Percentiles rank a stretch among this genome's conserved stretches.
Conservation (phyloP, 202 grass and related monocot genomes). For the Schoenoplectus triqueter region DNA sequence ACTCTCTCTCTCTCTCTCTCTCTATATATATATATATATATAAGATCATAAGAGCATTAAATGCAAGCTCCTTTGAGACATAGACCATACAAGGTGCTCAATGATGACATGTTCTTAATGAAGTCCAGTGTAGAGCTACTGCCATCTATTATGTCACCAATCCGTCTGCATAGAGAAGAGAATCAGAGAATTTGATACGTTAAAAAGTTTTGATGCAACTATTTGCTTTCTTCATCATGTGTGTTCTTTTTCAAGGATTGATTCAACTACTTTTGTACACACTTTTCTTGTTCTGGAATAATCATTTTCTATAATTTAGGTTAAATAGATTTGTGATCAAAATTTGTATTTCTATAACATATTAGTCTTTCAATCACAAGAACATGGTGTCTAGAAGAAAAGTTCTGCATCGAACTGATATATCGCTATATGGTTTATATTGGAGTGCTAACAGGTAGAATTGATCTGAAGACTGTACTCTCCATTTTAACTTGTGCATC, state of each 20-base stretch:
- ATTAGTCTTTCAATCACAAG: too few species aligned
- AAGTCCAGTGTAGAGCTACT: constrained; percentile 74
- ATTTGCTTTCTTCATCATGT: not conserved
- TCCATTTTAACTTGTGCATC: not conserved
- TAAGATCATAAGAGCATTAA: constrained; percentile 7
- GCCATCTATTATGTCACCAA: constrained; percentile 89
- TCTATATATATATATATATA: too few species aligned
- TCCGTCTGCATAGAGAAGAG: constrained; percentile 51
- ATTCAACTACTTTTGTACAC: too few species aligned
- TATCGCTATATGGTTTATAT: too few species aligned
- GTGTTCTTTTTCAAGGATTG: not conserved
- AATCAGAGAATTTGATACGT: constrained; percentile 36
- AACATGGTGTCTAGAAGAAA: too few species aligned
- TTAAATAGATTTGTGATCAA: too few species aligned
- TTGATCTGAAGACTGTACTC: not conserved
- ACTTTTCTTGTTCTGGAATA: too few species aligned
- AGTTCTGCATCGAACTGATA: too few species aligned
- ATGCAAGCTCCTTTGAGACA: constrained; percentile 6
- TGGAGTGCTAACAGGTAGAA: not conserved
- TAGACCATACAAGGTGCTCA: constrained; percentile 63
- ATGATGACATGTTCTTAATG: constrained; percentile 67
- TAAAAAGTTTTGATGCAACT: not conserved
- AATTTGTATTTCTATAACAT: too few species aligned
- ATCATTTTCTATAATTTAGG: too few species aligned
- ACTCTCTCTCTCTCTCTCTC: too few species aligned